Conservation (phyloP, 306 rosid genomes). For the Inga oerstediana region DNA sequence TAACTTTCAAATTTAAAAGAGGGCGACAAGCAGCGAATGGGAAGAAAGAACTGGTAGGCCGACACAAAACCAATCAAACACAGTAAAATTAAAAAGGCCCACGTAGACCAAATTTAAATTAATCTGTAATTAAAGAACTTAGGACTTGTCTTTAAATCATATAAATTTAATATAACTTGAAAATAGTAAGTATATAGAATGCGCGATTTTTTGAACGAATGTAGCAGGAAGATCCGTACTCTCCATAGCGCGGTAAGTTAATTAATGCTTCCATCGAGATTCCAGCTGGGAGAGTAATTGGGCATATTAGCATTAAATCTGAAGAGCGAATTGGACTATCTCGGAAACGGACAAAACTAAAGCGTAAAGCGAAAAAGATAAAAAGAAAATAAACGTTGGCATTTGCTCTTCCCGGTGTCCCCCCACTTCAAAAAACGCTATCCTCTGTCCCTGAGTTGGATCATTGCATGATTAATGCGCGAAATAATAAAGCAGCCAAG, state of each 20-base stretch:
- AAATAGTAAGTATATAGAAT: too few species aligned
- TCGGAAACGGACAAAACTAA: background rate
- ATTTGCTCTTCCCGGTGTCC: conserved; percentile 3
- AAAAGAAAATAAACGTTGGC: conserved; percentile 31
- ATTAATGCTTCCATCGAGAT: too few species aligned
- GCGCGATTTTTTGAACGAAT: too few species aligned
- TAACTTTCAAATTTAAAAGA: background rate
- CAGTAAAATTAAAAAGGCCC: background rate
- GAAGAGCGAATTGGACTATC: background rate
- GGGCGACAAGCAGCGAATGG: background rate
- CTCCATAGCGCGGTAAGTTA: too few species aligned
- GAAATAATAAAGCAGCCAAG: background rate
- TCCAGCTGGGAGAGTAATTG: too few species aligned
- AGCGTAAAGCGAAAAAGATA: conserved; percentile 1
- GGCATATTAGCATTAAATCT: too few species aligned
- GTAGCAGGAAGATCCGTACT: background rate
- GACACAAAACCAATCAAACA: background rate
- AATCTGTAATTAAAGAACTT: too few species aligned
- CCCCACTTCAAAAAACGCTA: conserved; percentile 1
- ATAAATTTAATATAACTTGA: too few species aligned
- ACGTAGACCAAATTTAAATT: too few species aligned
- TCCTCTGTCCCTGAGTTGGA: conserved; percentile 2
- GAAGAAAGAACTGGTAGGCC: background rate
- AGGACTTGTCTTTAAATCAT: too few species aligned
- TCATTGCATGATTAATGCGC: background rate